Evolutionary conservation across 805 yeast genomes (phyloP).

Genomic region (Pichia insulana): DNA sequence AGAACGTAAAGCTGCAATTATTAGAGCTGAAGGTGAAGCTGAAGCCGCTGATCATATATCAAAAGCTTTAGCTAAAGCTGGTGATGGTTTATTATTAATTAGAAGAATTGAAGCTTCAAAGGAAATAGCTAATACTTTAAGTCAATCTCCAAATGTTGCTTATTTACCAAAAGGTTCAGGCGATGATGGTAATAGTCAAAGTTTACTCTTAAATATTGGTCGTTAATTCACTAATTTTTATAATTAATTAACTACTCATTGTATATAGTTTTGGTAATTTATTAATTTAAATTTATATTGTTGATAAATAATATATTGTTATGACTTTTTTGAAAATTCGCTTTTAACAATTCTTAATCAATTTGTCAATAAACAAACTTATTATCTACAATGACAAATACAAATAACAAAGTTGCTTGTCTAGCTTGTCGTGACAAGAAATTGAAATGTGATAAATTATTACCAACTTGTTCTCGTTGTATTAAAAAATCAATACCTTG

Average conservation of each 20-base stretch:
- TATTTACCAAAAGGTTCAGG: constrained; percentile 61
- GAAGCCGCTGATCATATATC: constrained; percentile 95
- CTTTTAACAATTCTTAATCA: too few species aligned
- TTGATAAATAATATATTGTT: too few species aligned
- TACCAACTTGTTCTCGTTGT: constrained; percentile 24
- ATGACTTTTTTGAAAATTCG: too few species aligned
- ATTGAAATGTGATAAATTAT: constrained; percentile 24
- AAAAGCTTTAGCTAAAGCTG: constrained; percentile 85
- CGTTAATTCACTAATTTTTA: constrained; percentile 32
- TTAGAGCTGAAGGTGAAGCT: constrained; percentile 98
- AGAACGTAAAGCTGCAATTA: constrained; percentile 88
- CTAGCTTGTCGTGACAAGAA: constrained; percentile 25
- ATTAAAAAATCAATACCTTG: constrained; percentile 14
- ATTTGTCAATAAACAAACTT: too few species aligned
- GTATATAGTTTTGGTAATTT: too few species aligned
- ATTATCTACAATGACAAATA: too few species aligned
- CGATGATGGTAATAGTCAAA: constrained; percentile 38
- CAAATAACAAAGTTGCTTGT: constrained; percentile 24
- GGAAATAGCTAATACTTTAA: constrained; percentile 86
- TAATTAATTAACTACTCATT: background rate
- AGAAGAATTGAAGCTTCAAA: constrained; percentile 95
- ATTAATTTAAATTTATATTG: too few species aligned
- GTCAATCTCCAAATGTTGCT: constrained; percentile 75
- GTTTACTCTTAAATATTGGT: constrained; percentile 59
- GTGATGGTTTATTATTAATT: constrained; percentile 89